Conservation (phyloP, 192 early-diverging fungal species). For the Mycoemilia scoparia region DNA sequence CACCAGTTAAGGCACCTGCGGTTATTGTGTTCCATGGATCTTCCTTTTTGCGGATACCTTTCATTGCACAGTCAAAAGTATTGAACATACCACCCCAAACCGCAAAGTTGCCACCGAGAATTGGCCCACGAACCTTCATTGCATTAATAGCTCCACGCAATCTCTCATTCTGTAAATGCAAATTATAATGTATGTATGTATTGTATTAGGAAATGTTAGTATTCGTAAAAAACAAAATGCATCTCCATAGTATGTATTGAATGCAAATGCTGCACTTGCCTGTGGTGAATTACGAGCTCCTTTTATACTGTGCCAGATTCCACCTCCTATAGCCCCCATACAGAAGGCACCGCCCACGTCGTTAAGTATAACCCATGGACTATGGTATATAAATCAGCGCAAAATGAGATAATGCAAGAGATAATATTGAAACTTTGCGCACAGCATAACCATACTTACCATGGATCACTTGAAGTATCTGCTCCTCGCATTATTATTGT, state of each 20-base stretch:
- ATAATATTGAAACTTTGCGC: too few species aligned
- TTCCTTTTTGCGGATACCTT: conserved; percentile 89
- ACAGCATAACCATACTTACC: too few species aligned
- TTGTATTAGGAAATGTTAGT: neutral
- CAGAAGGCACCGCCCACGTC: conserved; percentile 76
- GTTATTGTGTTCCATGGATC: conserved; percentile 97
- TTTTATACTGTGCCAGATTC: conserved; percentile 94
- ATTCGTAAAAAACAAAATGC: conserved; percentile 1
- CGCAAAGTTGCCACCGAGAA: conserved; percentile 95
- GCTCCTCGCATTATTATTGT: too few species aligned
- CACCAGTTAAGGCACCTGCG: conserved; percentile 88
- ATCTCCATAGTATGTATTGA: neutral
- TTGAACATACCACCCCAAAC: conserved; percentile 99
- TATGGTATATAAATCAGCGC: too few species aligned
- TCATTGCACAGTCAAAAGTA: conserved; percentile 89
- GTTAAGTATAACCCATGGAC: conserved; percentile 74
- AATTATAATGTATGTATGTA: too few species aligned
- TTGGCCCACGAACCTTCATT: conserved; percentile 85
- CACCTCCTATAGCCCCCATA: conserved; percentile 92
- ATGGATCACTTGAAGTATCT: too few species aligned
- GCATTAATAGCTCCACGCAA: conserved; percentile 68
- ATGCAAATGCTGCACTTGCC: too few species aligned
- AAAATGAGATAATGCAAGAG: too few species aligned
- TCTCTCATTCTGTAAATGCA: too few species aligned
- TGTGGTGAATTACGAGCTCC: conserved; percentile 96